Conservation (phyloP, 768 basidiomycete species). For the Naganishia antarctica region DNA sequence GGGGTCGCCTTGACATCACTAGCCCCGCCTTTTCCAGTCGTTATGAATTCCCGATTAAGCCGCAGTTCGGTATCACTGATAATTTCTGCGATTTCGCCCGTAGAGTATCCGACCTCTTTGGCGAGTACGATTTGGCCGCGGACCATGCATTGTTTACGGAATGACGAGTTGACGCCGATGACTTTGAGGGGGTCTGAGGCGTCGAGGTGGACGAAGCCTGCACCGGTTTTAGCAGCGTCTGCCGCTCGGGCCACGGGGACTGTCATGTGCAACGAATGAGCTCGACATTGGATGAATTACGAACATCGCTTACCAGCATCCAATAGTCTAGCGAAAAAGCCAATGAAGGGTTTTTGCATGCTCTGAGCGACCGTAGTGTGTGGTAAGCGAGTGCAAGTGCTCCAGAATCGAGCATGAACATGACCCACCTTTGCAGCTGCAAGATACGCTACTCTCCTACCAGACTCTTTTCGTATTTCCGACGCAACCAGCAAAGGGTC, state of each 20-base stretch:
- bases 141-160: slow-evolving; percentile 66
- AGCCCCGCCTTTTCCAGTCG: slow-evolving; percentile 44
- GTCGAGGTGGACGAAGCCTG: slow-evolving; percentile 67
- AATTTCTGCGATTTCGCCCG: slow-evolving; percentile 81
- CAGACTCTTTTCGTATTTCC: slow-evolving; percentile 78
- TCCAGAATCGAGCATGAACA: neutral
- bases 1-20: slow-evolving; percentile 45
- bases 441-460: slow-evolving; percentile 75
- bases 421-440: slow-evolving; percentile 65
- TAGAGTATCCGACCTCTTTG: slow-evolving; percentile 66
- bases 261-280: no score
- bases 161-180: slow-evolving; percentile 73
- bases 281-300: no score
- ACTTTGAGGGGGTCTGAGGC: slow-evolving; percentile 73
- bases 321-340: slow-evolving; percentile 75
- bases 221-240: slow-evolving; percentile 72
- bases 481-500: slow-evolving; percentile 80
- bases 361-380: no score
- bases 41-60: slow-evolving; percentile 37
- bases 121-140: slow-evolving; percentile 83
- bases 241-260: slow-evolving; percentile 91
- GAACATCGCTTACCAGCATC: slow-evolving; percentile 66
- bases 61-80: slow-evolving; percentile 78
- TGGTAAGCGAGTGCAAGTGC: neutral
- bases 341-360: slow-evolving; percentile 71